Conservation (phyloP, 305 asterid species). For the Striga hermonthica region DNA sequence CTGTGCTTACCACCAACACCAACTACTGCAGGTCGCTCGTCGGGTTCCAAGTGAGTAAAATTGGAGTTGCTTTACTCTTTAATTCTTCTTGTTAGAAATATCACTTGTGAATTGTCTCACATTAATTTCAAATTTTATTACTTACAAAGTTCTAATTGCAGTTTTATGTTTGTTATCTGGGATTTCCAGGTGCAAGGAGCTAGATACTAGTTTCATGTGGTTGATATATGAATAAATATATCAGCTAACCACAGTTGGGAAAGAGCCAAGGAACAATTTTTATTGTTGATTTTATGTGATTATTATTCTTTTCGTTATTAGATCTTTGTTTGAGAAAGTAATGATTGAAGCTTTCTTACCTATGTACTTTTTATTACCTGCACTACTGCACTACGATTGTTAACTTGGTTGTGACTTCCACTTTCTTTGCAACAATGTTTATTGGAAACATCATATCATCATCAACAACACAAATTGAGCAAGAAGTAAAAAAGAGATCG, state of each 20-base stretch:
- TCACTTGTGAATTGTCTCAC: too few species aligned
- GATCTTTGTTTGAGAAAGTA: conserved; percentile 23
- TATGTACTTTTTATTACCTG: conserved; percentile 4
- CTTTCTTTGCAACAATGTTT: neutral
- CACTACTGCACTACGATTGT: neutral
- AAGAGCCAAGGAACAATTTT: neutral
- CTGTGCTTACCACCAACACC: conserved; percentile 64
- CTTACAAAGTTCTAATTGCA: neutral
- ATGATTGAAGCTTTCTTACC: conserved; percentile 19
- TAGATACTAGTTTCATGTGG: conserved; percentile 38
- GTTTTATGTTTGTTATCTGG: neutral
- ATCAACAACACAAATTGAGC: too few species aligned
- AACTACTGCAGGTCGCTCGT: conserved; percentile 73
- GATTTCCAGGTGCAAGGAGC: conserved; percentile 61
- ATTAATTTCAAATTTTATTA: too few species aligned
- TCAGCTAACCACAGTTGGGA: neutral
- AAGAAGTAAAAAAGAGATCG: too few species aligned
- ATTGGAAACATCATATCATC: too few species aligned
- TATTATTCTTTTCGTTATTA: conserved; percentile 9
- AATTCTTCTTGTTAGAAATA: too few species aligned
- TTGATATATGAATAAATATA: conserved; percentile 8
- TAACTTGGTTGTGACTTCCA: conserved; percentile 27
- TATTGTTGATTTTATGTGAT: neutral
- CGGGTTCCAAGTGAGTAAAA: conserved; percentile 63
- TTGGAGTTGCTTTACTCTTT: too few species aligned